These are phyloP conservation scores for Xylariaceae sp. DNA, from an alignment of 2,329 filamentous ascomycete genomes.

Conservation along the genomic window DNA sequence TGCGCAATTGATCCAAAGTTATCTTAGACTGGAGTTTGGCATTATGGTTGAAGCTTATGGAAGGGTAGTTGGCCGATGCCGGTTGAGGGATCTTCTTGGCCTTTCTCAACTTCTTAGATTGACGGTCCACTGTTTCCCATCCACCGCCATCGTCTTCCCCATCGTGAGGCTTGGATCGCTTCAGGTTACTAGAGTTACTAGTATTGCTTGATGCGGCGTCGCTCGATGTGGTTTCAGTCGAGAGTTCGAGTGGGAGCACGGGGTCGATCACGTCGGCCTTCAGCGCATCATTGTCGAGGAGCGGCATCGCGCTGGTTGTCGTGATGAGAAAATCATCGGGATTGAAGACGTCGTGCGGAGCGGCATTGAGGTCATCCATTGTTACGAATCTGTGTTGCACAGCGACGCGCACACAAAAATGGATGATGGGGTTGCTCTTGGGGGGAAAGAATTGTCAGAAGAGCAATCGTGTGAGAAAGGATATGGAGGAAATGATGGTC, in stretches of 20 bases:
- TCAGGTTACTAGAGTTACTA: constrained; percentile 37
- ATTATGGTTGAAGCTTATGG: constrained; percentile 52
- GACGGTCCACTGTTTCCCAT: constrained; percentile 51
- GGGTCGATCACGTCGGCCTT: constrained; percentile 5
- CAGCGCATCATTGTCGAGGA: constrained; percentile 9
- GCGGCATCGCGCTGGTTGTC: constrained; percentile 5
- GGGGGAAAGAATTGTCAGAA: too few relatives aligned
- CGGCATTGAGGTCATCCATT: constrained; percentile 19
- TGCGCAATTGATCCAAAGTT: constrained; percentile 57
- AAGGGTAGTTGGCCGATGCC: constrained; percentile 53
- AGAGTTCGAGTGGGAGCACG: constrained; percentile 14
- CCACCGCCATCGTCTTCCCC: constrained; percentile 35
- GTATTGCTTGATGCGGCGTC: constrained; percentile 18
- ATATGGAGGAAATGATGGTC: not conserved
- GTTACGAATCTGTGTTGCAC: constrained; percentile 3
- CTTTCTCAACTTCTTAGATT: constrained; percentile 47
- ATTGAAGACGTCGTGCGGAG: constrained; percentile 17
- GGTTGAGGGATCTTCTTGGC: constrained; percentile 55
- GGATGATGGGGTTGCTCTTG: too few relatives aligned
- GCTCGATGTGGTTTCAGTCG: constrained; percentile 19
- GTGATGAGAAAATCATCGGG: constrained; percentile 20
- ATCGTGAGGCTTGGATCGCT: constrained; percentile 47
- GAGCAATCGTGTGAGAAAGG: too few relatives aligned
- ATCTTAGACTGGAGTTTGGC: constrained; percentile 57
- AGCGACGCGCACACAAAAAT: constrained; percentile 1